These are phyloP conservation scores for Puccinia hordei DNA, from an alignment of 1,284 basidiomycete genomes.

Conservation along the genomic window DNA sequence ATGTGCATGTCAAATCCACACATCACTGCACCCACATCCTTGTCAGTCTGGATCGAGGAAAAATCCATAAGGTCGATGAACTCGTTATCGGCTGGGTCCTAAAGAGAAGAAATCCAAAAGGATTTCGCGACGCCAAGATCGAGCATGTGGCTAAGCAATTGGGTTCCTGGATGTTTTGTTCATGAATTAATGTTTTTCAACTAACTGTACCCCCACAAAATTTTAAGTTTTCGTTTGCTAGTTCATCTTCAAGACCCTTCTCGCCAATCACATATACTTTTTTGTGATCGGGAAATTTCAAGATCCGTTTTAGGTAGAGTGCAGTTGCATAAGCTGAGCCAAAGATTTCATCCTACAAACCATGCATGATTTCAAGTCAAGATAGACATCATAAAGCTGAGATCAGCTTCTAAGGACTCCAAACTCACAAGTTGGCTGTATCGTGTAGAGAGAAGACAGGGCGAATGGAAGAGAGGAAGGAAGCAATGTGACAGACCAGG, in stretches of 20 bases:
- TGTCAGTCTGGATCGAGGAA: conserved; percentile 71
- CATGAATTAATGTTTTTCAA: conserved; percentile 55
- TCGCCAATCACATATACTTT: conserved; percentile 96
- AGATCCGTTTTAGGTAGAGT: conserved; percentile 83
- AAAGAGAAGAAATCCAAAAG: neutral
- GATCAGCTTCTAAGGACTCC: neutral
- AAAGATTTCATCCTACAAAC: conserved; percentile 81
- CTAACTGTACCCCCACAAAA: conserved; percentile 81
- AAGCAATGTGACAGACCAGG: conserved; percentile 66
- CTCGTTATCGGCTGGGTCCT: conserved; percentile 82
- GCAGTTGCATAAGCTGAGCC: conserved; percentile 93
- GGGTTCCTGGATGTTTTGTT: neutral
- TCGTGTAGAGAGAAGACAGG: neutral
- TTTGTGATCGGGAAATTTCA: conserved; percentile 85
- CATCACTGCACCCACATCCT: conserved; percentile 81
- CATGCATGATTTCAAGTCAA: conserved; percentile 12
- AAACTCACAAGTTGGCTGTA: neutral
- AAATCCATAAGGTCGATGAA: conserved; percentile 73
- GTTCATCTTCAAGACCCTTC: conserved; percentile 87
- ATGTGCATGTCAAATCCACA: conserved; percentile 72
- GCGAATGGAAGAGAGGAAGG: neutral
- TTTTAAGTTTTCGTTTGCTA: conserved; percentile 76
- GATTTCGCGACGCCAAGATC: neutral
- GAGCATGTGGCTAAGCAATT: neutral
- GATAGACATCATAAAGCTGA: neutral